Evolutionary conservation across 2,329 filamentous ascomycete genomes (phyloP).

Genomic region (Paracamarosporium sp.): DNA sequence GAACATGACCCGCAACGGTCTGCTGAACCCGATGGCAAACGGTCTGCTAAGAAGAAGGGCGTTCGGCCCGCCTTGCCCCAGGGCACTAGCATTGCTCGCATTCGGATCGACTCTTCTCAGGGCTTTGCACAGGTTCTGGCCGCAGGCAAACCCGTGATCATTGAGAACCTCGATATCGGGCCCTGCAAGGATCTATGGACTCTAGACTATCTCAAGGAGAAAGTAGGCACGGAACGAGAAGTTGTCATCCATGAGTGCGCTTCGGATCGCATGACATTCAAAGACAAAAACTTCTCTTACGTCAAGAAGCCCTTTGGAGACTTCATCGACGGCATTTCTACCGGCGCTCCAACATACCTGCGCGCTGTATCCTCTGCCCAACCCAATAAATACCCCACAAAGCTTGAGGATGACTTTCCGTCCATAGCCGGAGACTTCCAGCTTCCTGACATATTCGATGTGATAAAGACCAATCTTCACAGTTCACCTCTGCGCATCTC

Average conservation of each 20-base stretch:
- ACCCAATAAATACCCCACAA: constrained; percentile 73
- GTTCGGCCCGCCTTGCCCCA: constrained; percentile 11
- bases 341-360: constrained; percentile 74
- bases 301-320: constrained; percentile 69
- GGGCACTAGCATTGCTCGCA: constrained; percentile 55
- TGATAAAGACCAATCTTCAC: constrained; percentile 69
- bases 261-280: constrained; percentile 76
- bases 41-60: constrained; percentile 17
- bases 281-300: constrained; percentile 82
- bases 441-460: constrained; percentile 67
- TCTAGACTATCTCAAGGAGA: constrained; percentile 68
- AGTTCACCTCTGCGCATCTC: constrained; percentile 83
- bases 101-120: constrained; percentile 58
- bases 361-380: constrained; percentile 74
- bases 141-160: constrained; percentile 66
- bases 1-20: constrained; percentile 7
- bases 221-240: constrained; percentile 51
- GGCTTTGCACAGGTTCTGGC: constrained; percentile 68
- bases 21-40: constrained; percentile 16
- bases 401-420: constrained; percentile 75
- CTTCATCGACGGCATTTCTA: constrained; percentile 66
- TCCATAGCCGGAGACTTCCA: constrained; percentile 71
- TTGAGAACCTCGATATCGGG: constrained; percentile 72
- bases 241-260: constrained; percentile 76
- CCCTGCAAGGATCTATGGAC: constrained; percentile 73